Evolutionary conservation across 306 rosid genomes (phyloP).

Genomic region (Casuarina cunninghamiana): DNA sequence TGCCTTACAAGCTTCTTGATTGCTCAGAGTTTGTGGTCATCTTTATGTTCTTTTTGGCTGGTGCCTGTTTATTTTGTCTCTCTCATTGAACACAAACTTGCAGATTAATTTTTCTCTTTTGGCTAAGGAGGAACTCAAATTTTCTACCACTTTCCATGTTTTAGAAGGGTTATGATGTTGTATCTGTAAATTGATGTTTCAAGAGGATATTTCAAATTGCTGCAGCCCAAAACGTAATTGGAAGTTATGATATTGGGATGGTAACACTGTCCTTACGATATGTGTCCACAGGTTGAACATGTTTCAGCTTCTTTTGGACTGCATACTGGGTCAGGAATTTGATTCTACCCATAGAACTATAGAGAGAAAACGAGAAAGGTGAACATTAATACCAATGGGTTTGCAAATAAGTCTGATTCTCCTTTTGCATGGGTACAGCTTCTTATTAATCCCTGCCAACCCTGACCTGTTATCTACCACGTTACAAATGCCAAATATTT

Average conservation of each 20-base stretch:
- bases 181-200: not conserved
- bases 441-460: not conserved
- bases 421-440: not conserved
- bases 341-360: not conserved
- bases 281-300: not conserved
- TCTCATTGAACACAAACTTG: not conserved
- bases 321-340: slow-evolving; percentile 1
- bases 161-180: not conserved
- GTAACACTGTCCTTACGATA: not conserved
- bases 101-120: not conserved
- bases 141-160: not conserved
- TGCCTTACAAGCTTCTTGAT: not conserved
- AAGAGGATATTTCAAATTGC: not conserved
- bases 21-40: not conserved
- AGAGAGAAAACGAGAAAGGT: not conserved
- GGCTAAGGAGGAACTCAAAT: not conserved
- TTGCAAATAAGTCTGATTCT: not conserved
- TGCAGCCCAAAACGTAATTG: not conserved
- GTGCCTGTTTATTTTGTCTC: not conserved
- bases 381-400: not conserved
- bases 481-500: slow-evolving; percentile 4
- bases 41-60: not conserved
- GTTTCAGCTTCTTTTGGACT: slow-evolving; percentile 12
- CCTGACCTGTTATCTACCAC: not conserved
- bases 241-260: not conserved